Base-by-base conservation (phyloP, 108 stramenopile species). In the Bacterosira constricta region DNA sequence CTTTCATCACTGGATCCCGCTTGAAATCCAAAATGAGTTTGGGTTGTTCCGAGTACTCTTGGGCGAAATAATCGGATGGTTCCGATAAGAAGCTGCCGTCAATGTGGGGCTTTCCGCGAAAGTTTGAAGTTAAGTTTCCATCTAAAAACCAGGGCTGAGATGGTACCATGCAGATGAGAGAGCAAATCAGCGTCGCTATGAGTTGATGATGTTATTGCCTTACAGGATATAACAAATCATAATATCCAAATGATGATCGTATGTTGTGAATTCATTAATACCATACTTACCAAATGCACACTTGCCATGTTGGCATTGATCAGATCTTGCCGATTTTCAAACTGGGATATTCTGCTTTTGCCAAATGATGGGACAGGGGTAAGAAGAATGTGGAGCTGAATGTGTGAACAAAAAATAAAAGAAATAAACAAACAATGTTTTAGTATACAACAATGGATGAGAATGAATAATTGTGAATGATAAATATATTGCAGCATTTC, bases 241-340 rank as follows among this genome's bases (percentile, higher is more conserved):
- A 50, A 8, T 26, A 37, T 34, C 20, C 57, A 31, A 31, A 38
- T n/a, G 47, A 36, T 31, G n/a, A n/a, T n/a, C n/a, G n/a, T n/a
- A n/a, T n/a, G n/a, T n/a, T n/a, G n/a, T n/a, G n/a, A 46, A 37
- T 41, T 29, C 12, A 58, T 0, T 11, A 38, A 18, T 26, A 10
- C 25, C 21, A 35, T n/a, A 70, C 86, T 73, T 69, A 87, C 86
- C 50, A 97, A 57, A 74, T 97, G 96, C 12, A 94, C 91, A 61
- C 91, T 93, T 18, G 96, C 92, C 90, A 97, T 94, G 61, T 91
- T 91, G 50, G 91, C 87, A 23, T 82, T 46, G 41, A 97, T 93
- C 50, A 97, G 69, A 52, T 97, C 96, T 15, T 73, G 51, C 63
- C 81, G 81, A 52, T 65, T 80, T 6, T 79, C 51, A 53, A 95